Evolutionary conservation across 1,284 basidiomycete species (phyloP), one percentile per base, ranked within the genome.

Genomic region (Irpex sp.): DNA sequence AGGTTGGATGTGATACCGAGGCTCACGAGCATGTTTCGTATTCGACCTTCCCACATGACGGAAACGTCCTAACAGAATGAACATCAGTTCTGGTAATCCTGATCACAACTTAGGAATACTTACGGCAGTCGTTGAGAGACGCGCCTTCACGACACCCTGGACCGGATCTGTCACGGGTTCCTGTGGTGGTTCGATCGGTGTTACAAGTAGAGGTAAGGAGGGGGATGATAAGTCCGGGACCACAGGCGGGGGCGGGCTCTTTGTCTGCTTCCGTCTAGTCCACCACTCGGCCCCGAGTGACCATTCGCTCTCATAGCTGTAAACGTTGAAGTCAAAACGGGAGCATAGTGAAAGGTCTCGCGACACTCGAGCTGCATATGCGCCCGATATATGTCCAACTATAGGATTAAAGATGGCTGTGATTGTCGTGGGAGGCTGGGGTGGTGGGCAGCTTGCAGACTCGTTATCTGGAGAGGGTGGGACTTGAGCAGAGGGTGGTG

Each of bases 331-430:
- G 71, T 98, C 95, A 72, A 96, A 98, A 16, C 96, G 84, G 2
- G 94, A 93, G 59, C 91, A 91, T 5, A 98, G 75, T 0, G 93
- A 87, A n/a, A 98, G 83, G 71, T 96, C 93, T 2, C 84, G 83
- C 1, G 92, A 91, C 28, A 95, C 88, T 57, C 89, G 87, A 0
- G 96, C 94, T 0, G 94, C 90, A 72, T 98, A 98, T 28, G 96
- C 93, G 1, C 90, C 84, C 3, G 93, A 93, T 35, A 98, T 81
- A 70, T 98, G 95, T 0, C 96, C 96, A 67, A 98, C 88, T 83
- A 99, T 94, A 1, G 96, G 96, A 73, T 98, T 98, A 72, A 98
- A 93, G 9, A 96, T 84, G 2, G 95, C 91, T 1, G 95, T 96
- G 64, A 98, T 90, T 4, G 94, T 96, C 0, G 95, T 98, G 0